A percentile compares a stretch with the other conserved stretches of the same genome.
Evolutionary conservation across 2,329 filamentous ascomycete genomes (phyloP).

Genomic region (Paramyrothecium sp.): DNA sequence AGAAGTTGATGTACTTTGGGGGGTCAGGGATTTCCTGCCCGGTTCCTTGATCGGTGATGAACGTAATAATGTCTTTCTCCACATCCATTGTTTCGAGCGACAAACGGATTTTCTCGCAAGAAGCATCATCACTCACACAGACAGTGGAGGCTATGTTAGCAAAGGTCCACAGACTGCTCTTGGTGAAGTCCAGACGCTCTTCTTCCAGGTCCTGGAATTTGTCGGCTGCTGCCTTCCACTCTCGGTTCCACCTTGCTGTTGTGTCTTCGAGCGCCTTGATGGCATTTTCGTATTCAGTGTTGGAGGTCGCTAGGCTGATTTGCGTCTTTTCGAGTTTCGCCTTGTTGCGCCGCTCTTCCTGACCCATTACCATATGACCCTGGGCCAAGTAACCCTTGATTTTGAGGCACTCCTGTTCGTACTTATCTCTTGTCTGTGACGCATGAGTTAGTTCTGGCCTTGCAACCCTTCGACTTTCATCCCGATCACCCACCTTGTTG

Average conservation of each 20-base stretch:
- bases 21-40: slow-evolving; percentile 97
- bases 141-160: slow-evolving; percentile 97
- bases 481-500: slow-evolving; percentile 69
- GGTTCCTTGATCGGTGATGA: slow-evolving; percentile 87
- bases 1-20: slow-evolving; percentile 98
- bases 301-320: slow-evolving; percentile 87
- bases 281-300: slow-evolving; percentile 88
- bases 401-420: slow-evolving; percentile 95
- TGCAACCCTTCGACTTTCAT: neutral
- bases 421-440: slow-evolving; percentile 77
- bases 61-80: slow-evolving; percentile 85
- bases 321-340: slow-evolving; percentile 98
- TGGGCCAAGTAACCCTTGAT: slow-evolving; percentile 98
- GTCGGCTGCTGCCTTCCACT: slow-evolving; percentile 97
- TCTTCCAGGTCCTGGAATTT: slow-evolving; percentile 99
- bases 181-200: slow-evolving; percentile 93
- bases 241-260: slow-evolving; percentile 91
- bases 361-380: slow-evolving; percentile 99
- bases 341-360: slow-evolving; percentile 98
- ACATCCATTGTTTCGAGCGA: slow-evolving; percentile 95
- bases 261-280: slow-evolving; percentile 95
- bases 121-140: slow-evolving; percentile 94
- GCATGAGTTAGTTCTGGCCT: neutral
- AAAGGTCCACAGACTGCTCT: slow-evolving; percentile 97
- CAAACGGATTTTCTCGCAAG: slow-evolving; percentile 92